Evolutionary conservation across 306 rosid species (phyloP).

Genomic region (Glycine tomentella): DNA sequence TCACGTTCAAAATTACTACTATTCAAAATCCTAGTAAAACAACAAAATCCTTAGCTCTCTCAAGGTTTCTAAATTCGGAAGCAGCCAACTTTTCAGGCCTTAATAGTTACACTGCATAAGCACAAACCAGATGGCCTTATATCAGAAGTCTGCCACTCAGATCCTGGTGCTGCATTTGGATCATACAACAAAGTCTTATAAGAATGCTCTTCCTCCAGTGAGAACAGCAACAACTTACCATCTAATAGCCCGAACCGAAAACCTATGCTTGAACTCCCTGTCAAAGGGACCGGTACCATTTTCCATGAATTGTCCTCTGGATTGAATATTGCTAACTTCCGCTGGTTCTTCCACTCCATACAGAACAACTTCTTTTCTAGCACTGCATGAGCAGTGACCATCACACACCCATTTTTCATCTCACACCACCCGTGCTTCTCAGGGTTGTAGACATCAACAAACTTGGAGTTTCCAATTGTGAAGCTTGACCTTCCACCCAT

Average conservation of each 20-base stretch:
- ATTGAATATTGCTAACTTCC: constrained; percentile 77
- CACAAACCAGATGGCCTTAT: constrained; percentile 83
- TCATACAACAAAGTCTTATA: constrained; percentile 78
- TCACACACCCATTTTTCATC: constrained; percentile 97
- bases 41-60: constrained; percentile 4
- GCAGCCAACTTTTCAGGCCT: constrained; percentile 57
- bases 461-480: constrained; percentile 92
- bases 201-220: constrained; percentile 64
- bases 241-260: constrained; percentile 79
- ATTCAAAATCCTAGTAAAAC: constrained; percentile 28
- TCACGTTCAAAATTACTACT: too few species aligned
- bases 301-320: constrained; percentile 85
- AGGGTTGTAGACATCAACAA: constrained; percentile 79
- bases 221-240: constrained; percentile 76
- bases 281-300: constrained; percentile 76
- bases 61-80: constrained; percentile 32
- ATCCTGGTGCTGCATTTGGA: constrained; percentile 82
- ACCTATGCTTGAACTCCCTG: constrained; percentile 80
- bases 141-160: constrained; percentile 81
- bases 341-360: constrained; percentile 97
- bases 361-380: constrained; percentile 83
- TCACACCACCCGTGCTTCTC: constrained; percentile 76
- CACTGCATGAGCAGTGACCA: constrained; percentile 95
- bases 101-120: constrained; percentile 84
- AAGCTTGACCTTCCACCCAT: constrained; percentile 98